Base-by-base conservation (phyloP, 2,329 filamentous ascomycete species). In the Aspergillus uvarum region DNA sequence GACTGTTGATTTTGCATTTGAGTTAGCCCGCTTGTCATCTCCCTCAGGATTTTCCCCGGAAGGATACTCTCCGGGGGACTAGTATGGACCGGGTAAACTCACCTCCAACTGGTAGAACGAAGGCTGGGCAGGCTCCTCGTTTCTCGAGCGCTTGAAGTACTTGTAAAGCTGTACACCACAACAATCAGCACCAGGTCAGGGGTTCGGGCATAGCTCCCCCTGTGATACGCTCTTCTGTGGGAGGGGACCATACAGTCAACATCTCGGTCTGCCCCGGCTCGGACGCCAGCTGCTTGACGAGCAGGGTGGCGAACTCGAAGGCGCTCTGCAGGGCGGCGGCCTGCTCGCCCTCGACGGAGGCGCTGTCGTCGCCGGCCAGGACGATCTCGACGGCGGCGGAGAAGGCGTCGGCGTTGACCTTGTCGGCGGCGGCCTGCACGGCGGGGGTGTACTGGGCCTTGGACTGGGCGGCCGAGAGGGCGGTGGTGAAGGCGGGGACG, bases 1-100 rank as follows among this genome's bases (percentile, higher is more conserved):
- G 82, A 87, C 90, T 92, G 55, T 62, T 44, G 4, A 0, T 44
- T 19, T 8, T 3, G 14, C 3, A 16, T 16, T 2, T n/a, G 8
- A 0, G 5, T 44, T 19, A 44, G 38, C 38, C 38, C 32, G 7
- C 32, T 6, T 19, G 35, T 38, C 14, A 2, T 16, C 4, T 42
- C 14, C 38, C 38, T 3, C 14, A 12, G 4, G 1, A 32, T 5
- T 22, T 22, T 3, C 47, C 26, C 44, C 50, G 52, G n/a, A 47
- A 29, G 16, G 8, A 49, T 29, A 31, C 4, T 14, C 4, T 16
- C 35, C 35, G 14, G 35, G 35, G 35, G 12, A 38, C 14, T 14
- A 2, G 16, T 47, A 51, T 14, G 49, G 21, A 1, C 32, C 24
- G 44, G 44, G 57, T 47, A 47, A 14, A 52, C 54, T 38, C 24